Percentiles rank a stretch among this genome's conserved stretches.
Conservation (phyloP, 495 filamentous ascomycete species). For the Neurospora sp. region DNA sequence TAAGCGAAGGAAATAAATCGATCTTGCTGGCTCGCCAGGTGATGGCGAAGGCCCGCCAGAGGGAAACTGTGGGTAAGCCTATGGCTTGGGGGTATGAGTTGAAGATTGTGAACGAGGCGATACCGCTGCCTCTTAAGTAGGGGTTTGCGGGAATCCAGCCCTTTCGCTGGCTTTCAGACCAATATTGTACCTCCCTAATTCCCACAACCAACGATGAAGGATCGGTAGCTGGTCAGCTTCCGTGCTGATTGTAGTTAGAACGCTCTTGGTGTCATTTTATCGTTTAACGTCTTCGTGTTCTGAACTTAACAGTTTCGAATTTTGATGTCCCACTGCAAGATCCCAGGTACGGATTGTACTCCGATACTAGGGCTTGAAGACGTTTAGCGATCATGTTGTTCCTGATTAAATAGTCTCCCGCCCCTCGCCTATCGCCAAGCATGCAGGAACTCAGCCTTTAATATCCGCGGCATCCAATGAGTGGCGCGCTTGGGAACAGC, state of each 20-base stretch:
- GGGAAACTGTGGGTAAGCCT: not conserved
- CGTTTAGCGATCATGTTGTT: not conserved
- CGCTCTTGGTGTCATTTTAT: not conserved
- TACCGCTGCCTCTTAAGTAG: not conserved
- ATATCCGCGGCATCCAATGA: not conserved
- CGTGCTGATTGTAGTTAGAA: not conserved
- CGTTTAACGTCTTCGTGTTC: not conserved
- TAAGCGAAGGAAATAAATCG: slow-evolving; percentile 8
- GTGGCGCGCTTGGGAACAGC: not conserved
- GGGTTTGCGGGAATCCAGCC: not conserved
- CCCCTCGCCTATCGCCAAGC: not conserved
- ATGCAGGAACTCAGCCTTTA: not conserved
- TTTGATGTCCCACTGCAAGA: not conserved
- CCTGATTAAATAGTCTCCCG: not conserved
- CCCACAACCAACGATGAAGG: not conserved
- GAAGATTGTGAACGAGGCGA: not conserved
- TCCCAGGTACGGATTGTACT: not conserved
- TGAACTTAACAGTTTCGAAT: not conserved
- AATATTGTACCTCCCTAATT: too few species aligned
- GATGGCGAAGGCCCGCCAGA: not conserved
- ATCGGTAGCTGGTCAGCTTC: not conserved
- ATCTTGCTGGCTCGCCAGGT: not conserved
- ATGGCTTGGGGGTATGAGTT: slow-evolving; percentile 10
- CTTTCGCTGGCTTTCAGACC: too few species aligned
- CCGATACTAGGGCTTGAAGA: not conserved